These are phyloP conservation scores for Coniochaeta sp. DNA, from an alignment of 2,329 filamentous ascomycete genomes.

Conservation along the genomic window DNA sequence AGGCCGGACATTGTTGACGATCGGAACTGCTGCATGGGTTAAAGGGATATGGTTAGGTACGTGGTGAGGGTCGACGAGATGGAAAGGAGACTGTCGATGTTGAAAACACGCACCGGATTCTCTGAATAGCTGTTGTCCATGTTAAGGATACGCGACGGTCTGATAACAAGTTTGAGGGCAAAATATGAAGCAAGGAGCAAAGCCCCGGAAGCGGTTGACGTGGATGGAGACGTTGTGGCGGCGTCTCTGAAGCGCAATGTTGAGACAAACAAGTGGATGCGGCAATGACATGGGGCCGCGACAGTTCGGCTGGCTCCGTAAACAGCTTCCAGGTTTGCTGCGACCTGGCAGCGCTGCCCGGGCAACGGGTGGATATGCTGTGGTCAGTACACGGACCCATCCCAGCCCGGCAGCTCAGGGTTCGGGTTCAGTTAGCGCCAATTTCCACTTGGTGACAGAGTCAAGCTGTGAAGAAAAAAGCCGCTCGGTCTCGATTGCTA, in stretches of 20 bases:
- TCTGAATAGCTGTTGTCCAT: slow-evolving; percentile 24
- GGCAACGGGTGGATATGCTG: too few species aligned
- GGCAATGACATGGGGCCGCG: neutral
- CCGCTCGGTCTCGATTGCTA: too few species aligned
- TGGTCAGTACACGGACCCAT: too few species aligned
- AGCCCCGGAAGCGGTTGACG: slow-evolving; percentile 24
- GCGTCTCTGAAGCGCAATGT: slow-evolving; percentile 8
- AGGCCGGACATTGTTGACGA: slow-evolving; percentile 7
- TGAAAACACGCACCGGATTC: slow-evolving; percentile 23
- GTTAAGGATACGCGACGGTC: slow-evolving; percentile 20
- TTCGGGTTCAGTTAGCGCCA: too few species aligned
- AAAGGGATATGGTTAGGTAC: slow-evolving; percentile 2
- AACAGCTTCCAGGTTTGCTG: too few species aligned
- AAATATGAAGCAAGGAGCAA: slow-evolving; percentile 29
- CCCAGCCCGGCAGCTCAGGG: too few species aligned
- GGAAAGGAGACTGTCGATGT: neutral
- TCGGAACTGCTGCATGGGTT: neutral
- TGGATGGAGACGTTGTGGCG: slow-evolving; percentile 20
- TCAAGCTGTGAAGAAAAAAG: too few species aligned
- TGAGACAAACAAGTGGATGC: neutral
- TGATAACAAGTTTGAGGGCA: slow-evolving; percentile 19
- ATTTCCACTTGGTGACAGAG: too few species aligned
- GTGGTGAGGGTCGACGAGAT: slow-evolving; percentile 1
- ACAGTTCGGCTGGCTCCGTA: too few species aligned
- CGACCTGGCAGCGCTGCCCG: too few species aligned